phyloP scores from a whole-genome alignment of 2,329 filamentous ascomycete genomes.

The Pseudopithomyces maydicus region DNA sequence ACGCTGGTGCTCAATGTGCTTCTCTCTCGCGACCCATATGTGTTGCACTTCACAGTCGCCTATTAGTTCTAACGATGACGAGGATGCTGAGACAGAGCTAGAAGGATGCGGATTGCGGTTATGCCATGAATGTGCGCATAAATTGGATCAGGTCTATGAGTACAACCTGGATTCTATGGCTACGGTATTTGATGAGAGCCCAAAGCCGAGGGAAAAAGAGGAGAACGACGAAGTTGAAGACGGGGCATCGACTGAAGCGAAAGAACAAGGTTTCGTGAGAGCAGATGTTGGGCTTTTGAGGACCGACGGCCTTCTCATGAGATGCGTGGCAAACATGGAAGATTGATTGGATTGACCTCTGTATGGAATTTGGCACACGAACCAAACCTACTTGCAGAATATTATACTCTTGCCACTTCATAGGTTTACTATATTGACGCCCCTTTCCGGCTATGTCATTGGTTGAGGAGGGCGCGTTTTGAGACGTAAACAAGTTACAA shows the following conservation, averaged over 20 bases:
- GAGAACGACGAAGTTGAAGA: slow-evolving; percentile 10
- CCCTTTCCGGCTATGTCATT: too few relatives aligned
- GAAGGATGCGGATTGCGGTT: slow-evolving; percentile 34
- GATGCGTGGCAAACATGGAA: neutral
- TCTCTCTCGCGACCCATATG: slow-evolving; percentile 23
- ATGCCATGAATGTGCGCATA: slow-evolving; percentile 24
- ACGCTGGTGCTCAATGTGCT: slow-evolving; percentile 40
- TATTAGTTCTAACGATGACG: slow-evolving; percentile 4
- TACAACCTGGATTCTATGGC: slow-evolving; percentile 21
- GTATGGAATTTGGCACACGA: neutral
- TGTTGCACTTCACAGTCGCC: slow-evolving; percentile 19
- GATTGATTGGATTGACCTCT: neutral
- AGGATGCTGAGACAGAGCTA: slow-evolving; percentile 6
- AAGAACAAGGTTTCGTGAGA: neutral
- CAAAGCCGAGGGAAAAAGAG: slow-evolving; percentile 23
- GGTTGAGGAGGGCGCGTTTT: too few relatives aligned
- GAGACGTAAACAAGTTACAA: too few relatives aligned
- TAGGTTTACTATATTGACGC: neutral
- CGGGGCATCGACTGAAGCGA: slow-evolving; percentile 28
- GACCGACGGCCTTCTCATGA: neutral
- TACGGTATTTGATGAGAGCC: slow-evolving; percentile 17
- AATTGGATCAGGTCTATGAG: slow-evolving; percentile 13
- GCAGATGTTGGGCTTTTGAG: neutral
- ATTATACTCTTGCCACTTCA: too few relatives aligned
- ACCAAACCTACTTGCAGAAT: too few relatives aligned